These are phyloP conservation scores for Elaeis oleifera DNA, from an alignment of 202 grass and related monocot species.

Conservation along the genomic window DNA sequence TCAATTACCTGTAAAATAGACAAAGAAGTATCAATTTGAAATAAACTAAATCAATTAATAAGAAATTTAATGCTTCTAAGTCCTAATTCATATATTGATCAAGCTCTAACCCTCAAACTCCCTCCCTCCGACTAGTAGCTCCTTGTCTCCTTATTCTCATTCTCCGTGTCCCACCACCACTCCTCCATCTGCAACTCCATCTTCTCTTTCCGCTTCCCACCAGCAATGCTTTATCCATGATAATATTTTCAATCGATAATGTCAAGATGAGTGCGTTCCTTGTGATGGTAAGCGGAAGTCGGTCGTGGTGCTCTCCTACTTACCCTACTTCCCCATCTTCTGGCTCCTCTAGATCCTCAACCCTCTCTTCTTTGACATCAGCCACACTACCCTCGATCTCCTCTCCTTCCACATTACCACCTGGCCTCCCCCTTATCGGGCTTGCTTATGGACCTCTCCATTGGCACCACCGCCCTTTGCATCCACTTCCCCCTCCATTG, in stretches of 20 bases:
- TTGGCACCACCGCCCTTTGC: constrained; percentile 59
- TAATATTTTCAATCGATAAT: constrained; percentile 90
- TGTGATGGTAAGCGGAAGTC: constrained; percentile 56
- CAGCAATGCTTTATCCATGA: constrained; percentile 56
- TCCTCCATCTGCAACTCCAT: constrained; percentile 92
- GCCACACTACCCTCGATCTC: constrained; percentile 55
- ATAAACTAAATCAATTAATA: too few species aligned
- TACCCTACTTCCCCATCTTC: constrained; percentile 69
- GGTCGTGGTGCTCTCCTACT: constrained; percentile 33
- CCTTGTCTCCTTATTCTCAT: constrained; percentile 90
- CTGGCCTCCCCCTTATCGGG: constrained; percentile 61
- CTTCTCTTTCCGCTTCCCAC: constrained; percentile 86
- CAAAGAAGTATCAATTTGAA: too few species aligned
- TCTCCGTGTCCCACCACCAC: constrained; percentile 98
- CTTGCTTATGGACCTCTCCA: constrained; percentile 62
- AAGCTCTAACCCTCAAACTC: constrained; percentile 54
- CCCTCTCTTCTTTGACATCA: constrained; percentile 90
- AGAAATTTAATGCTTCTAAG: too few species aligned
- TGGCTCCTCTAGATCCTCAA: constrained; percentile 81
- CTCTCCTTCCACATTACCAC: constrained; percentile 72
- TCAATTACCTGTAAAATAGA: too few species aligned
- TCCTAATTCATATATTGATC: too few species aligned
- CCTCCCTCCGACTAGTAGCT: constrained; percentile 55
- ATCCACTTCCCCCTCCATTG: constrained; percentile 58
- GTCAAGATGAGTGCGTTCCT: constrained; percentile 81